phyloP scores from a whole-genome alignment of 257 asterid species.

The Cordia subcordata region DNA sequence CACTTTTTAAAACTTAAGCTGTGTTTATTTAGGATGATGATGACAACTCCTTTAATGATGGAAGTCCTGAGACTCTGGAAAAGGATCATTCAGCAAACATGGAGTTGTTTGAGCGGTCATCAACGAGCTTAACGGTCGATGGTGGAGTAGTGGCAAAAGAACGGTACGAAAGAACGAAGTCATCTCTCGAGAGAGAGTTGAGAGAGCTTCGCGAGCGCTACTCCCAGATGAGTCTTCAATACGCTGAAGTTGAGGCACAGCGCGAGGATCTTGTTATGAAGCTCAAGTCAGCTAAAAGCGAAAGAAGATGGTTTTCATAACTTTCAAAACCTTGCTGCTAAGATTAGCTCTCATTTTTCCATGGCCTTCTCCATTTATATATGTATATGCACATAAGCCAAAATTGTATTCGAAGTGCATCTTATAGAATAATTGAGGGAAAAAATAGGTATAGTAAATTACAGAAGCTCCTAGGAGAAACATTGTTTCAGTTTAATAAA shows the following conservation, averaged over 20 bases:
- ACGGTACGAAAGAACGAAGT: conserved; percentile 58
- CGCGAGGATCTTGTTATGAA: conserved; percentile 94
- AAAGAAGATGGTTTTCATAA: conserved; percentile 69
- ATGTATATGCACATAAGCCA: background rate
- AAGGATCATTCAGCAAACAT: conserved; percentile 15
- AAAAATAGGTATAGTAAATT: background rate
- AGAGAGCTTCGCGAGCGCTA: conserved; percentile 75
- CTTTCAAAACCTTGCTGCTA: conserved; percentile 5
- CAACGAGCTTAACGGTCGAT: conserved; percentile 22
- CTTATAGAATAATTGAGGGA: background rate
- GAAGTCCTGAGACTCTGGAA: conserved; percentile 14
- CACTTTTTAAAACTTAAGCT: background rate
- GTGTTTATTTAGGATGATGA: conserved; percentile 30
- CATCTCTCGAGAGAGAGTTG: conserved; percentile 72
- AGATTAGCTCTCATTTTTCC: background rate
- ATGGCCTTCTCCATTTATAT: too few relatives aligned
- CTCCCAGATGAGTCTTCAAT: conserved; percentile 82
- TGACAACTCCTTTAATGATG: conserved; percentile 12
- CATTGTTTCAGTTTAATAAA: background rate
- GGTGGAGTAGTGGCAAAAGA: conserved; percentile 38
- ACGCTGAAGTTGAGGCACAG: conserved; percentile 84
- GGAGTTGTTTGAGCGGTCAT: conserved; percentile 23
- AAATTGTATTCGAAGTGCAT: background rate
- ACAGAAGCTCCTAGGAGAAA: background rate
- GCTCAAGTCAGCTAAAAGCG: conserved; percentile 52